phyloP scores from a whole-genome alignment of 257 asterid genomes.

The Datura wrightii region DNA sequence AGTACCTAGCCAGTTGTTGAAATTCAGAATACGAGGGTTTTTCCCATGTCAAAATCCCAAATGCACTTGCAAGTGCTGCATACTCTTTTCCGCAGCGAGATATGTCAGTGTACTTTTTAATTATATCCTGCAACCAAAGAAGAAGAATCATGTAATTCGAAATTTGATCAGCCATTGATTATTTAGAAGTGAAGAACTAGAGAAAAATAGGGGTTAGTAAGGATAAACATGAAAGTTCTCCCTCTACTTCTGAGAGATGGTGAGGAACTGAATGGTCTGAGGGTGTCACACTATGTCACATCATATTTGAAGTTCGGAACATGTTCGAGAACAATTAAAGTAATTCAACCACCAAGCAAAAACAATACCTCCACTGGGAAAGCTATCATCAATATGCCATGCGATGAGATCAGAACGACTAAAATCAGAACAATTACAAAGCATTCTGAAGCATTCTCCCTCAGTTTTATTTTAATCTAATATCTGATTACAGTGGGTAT shows the following conservation, averaged over 20 bases:
- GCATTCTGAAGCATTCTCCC: neutral
- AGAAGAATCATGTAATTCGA: constrained; percentile 13
- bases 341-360: neutral
- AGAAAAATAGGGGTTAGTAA: neutral
- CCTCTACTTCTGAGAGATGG: neutral
- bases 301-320: neutral
- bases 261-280: neutral
- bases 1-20: constrained; percentile 70
- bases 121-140: constrained; percentile 64
- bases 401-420: neutral
- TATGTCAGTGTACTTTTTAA: constrained; percentile 62
- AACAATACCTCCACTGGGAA: neutral
- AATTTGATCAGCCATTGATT: constrained; percentile 10
- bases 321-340: neutral
- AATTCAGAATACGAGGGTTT: constrained; percentile 78
- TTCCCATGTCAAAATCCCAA: constrained; percentile 91
- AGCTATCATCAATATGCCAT: neutral
- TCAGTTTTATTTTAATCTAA: neutral
- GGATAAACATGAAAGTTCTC: neutral
- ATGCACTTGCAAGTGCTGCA: constrained; percentile 84
- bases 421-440: constrained; percentile 1
- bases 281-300: neutral
- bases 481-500: neutral
- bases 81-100: constrained; percentile 69
- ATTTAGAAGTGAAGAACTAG: neutral